phyloP scores from a whole-genome alignment of 2,329 filamentous ascomycete species.

The Aquanectria penicillioides region DNA sequence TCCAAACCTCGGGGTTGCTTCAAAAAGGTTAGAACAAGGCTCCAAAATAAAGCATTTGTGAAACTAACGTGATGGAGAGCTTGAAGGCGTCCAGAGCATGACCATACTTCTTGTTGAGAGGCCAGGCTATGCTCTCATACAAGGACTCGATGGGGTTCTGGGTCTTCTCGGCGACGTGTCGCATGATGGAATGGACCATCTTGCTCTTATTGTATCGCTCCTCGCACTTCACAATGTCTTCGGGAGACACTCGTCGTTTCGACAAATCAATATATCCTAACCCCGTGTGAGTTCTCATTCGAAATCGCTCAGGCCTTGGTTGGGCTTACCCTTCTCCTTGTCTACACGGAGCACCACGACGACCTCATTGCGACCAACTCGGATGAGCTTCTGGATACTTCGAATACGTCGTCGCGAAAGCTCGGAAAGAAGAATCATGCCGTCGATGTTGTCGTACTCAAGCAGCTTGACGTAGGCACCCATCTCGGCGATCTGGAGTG shows the following conservation, averaged over 20 bases:
- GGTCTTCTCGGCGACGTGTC: slow-evolving; percentile 98
- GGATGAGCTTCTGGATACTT: slow-evolving; percentile 98
- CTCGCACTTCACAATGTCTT: slow-evolving; percentile 98
- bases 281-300: slow-evolving; percentile 36
- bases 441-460: slow-evolving; percentile 99
- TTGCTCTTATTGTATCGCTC: slow-evolving; percentile 99
- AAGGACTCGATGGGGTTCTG: slow-evolving; percentile 92
- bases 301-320: slow-evolving; percentile 21
- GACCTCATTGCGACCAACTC: slow-evolving; percentile 97
- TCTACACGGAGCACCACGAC: slow-evolving; percentile 98
- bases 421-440: slow-evolving; percentile 99
- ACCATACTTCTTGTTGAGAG: slow-evolving; percentile 96
- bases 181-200: slow-evolving; percentile 99
- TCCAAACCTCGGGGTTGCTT: slow-evolving; percentile 95
- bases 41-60: not conserved
- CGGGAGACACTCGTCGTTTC: slow-evolving; percentile 96
- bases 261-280: slow-evolving; percentile 93
- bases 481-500: slow-evolving; percentile 92
- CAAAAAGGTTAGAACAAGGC: slow-evolving; percentile 27
- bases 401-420: slow-evolving; percentile 97
- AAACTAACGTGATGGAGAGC: slow-evolving; percentile 89
- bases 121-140: slow-evolving; percentile 96
- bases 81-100: slow-evolving; percentile 99
- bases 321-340: slow-evolving; percentile 87
- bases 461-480: slow-evolving; percentile 99